These are phyloP conservation scores for Eutypa lata DNA, from an alignment of 2,329 filamentous ascomycete species.

Conservation along the genomic window DNA sequence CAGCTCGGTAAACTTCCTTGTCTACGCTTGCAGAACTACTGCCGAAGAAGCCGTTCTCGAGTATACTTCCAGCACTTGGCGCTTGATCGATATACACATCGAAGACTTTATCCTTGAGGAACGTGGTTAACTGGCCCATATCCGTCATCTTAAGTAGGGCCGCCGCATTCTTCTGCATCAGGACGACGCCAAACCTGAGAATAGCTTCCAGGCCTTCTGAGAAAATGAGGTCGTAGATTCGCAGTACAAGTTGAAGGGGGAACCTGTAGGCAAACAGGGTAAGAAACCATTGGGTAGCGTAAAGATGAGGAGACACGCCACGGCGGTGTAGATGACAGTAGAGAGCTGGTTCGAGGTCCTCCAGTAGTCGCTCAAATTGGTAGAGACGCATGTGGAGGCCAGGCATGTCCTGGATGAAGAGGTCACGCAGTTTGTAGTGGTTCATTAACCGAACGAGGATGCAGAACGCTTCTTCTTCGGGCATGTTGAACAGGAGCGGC, in stretches of 20 bases:
- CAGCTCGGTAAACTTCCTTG: conserved; percentile 93
- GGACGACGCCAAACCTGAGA: conserved; percentile 86
- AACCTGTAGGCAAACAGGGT: conserved; percentile 99
- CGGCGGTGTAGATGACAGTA: conserved; percentile 91
- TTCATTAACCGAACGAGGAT: conserved; percentile 93
- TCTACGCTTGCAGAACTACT: conserved; percentile 85
- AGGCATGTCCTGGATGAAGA: conserved; percentile 95
- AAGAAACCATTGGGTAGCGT: conserved; percentile 98
- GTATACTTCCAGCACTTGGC: conserved; percentile 85
- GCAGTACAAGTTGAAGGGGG: conserved; percentile 89
- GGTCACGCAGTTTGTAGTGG: conserved; percentile 86
- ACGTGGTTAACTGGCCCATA: conserved; percentile 84
- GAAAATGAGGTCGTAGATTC: conserved; percentile 93
- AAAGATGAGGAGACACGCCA: conserved; percentile 85
- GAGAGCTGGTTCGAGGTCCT: conserved; percentile 89
- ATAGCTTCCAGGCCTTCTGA: conserved; percentile 92
- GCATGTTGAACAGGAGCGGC: conserved; percentile 97
- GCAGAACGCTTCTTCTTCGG: conserved; percentile 94
- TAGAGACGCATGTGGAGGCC: conserved; percentile 91
- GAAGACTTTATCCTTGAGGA: conserved; percentile 90
- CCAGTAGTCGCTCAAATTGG: conserved; percentile 89
- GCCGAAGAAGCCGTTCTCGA: conserved; percentile 97
- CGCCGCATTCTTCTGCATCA: conserved; percentile 92
- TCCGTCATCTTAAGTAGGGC: conserved; percentile 80
- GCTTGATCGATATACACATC: conserved; percentile 96